Evolutionary conservation across 352 stramenopile species (phyloP).

Genomic region (Globisporangium nagaii): DNA sequence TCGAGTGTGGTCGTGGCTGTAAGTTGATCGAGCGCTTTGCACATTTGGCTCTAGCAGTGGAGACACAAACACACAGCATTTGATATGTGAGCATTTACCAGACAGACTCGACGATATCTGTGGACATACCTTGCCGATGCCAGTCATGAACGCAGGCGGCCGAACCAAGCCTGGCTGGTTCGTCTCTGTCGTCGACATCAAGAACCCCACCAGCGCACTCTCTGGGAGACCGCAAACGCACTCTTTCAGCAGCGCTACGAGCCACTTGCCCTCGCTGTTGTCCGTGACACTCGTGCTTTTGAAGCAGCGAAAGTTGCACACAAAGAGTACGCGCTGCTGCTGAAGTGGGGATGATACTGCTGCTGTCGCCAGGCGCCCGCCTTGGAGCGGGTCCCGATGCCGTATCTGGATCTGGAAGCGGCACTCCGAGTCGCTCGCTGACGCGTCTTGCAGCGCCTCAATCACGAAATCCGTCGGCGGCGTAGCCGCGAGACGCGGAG

Average conservation of each 20-base stretch:
- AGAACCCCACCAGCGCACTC: slow-evolving; percentile 1
- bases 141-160: not conserved
- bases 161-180: not conserved
- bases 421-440: not conserved
- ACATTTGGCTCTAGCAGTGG: not conserved
- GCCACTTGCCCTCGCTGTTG: slow-evolving; percentile 8
- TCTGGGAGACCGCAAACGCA: slow-evolving; percentile 7
- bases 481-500: not conserved
- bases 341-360: not conserved
- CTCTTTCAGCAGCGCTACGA: slow-evolving; percentile 12
- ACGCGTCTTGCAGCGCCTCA: slow-evolving; percentile 8
- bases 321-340: slow-evolving; percentile 14
- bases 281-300: slow-evolving; percentile 20
- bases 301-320: slow-evolving; percentile 27
- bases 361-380: not conserved
- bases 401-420: slow-evolving; percentile 9
- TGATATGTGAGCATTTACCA: not conserved
- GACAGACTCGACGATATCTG: not conserved
- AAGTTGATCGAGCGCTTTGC: slow-evolving; percentile 14
- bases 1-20: not conserved
- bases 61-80: not conserved
- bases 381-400: not conserved
- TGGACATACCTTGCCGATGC: slow-evolving; percentile 9
- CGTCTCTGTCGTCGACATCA: not conserved
- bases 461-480: not conserved